Percentiles rank a stretch among this genome's conserved stretches.
Evolutionary conservation across 331 rosid genomes (phyloP).

Genomic region (Stylosanthes scabra): DNA sequence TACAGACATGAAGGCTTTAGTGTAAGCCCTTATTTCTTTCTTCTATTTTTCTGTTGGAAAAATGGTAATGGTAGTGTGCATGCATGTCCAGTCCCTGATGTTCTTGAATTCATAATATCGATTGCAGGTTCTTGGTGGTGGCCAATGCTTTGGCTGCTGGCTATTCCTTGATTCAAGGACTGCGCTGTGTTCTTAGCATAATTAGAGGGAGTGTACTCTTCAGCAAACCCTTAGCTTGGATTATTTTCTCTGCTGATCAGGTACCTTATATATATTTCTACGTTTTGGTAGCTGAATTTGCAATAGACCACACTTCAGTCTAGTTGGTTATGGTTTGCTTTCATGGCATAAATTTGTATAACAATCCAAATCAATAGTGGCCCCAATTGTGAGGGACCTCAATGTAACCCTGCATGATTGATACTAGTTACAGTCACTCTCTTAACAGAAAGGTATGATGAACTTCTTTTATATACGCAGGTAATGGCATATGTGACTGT

Average conservation of each 20-base stretch:
- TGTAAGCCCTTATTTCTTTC: slow-evolving; percentile 47
- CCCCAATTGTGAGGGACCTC: slow-evolving; percentile 20
- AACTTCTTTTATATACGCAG: slow-evolving; percentile 35
- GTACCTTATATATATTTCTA: too few relatives aligned
- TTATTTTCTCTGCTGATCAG: slow-evolving; percentile 82
- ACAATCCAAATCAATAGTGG: not conserved
- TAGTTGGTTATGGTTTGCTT: slow-evolving; percentile 5
- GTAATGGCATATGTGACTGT: slow-evolving; percentile 77
- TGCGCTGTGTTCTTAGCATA: slow-evolving; percentile 68
- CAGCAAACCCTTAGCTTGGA: slow-evolving; percentile 86
- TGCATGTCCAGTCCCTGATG: not conserved
- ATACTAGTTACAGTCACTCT: slow-evolving; percentile 6
- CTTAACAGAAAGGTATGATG: not conserved
- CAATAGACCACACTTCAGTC: not conserved
- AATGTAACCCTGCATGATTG: slow-evolving; percentile 17
- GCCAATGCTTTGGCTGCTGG: slow-evolving; percentile 61
- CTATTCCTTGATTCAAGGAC: slow-evolving; percentile 65
- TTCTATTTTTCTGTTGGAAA: not conserved
- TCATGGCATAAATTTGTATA: not conserved
- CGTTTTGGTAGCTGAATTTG: too few relatives aligned
- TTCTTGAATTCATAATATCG: not conserved
- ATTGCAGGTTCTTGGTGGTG: slow-evolving; percentile 67
- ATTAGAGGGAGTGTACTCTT: slow-evolving; percentile 64
- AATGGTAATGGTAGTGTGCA: not conserved
- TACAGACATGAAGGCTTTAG: slow-evolving; percentile 80